These are phyloP conservation scores for Diddensiella santjacobensis DNA, from an alignment of 805 yeast species.

Conservation along the genomic window DNA sequence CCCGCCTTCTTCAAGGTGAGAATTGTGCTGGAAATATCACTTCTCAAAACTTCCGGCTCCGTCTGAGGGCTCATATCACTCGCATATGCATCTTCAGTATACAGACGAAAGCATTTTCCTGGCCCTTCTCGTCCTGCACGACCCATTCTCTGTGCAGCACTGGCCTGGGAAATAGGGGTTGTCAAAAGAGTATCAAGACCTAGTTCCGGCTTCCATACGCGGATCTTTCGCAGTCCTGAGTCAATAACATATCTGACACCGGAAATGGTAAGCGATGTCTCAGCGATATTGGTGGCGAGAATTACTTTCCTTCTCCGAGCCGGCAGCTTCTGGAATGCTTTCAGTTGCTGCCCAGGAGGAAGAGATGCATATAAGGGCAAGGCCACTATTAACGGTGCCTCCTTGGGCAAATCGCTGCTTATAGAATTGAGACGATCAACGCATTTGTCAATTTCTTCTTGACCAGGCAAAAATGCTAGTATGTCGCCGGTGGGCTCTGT, in stretches of 20 bases:
- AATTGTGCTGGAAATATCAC: slow-evolving; percentile 81
- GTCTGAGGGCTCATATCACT: slow-evolving; percentile 65
- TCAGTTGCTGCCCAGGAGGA: slow-evolving; percentile 77
- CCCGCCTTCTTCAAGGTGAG: slow-evolving; percentile 79
- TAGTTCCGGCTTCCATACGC: slow-evolving; percentile 89
- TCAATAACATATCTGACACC: slow-evolving; percentile 93
- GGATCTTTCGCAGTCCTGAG: slow-evolving; percentile 87
- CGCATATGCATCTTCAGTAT: slow-evolving; percentile 64
- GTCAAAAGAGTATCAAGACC: slow-evolving; percentile 91
- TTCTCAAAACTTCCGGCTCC: slow-evolving; percentile 87
- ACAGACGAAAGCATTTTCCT: slow-evolving; percentile 85
- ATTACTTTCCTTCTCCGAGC: slow-evolving; percentile 78
- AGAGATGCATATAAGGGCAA: slow-evolving; percentile 92
- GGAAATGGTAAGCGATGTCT: slow-evolving; percentile 92
- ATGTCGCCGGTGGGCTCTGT: slow-evolving; percentile 86
- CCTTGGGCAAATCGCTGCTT: slow-evolving; percentile 63
- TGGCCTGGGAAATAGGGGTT: slow-evolving; percentile 88
- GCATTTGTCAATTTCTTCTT: slow-evolving; percentile 91
- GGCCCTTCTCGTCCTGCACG: slow-evolving; percentile 98
- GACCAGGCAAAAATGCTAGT: slow-evolving; percentile 92
- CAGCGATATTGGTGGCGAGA: slow-evolving; percentile 93
- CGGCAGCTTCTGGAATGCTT: slow-evolving; percentile 66
- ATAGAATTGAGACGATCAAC: slow-evolving; percentile 53
- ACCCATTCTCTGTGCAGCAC: slow-evolving; percentile 94
- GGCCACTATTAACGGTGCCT: slow-evolving; percentile 71